Base-by-base conservation (phyloP, 2,329 filamentous ascomycete genomes). In the Claviceps pazoutovae region DNA sequence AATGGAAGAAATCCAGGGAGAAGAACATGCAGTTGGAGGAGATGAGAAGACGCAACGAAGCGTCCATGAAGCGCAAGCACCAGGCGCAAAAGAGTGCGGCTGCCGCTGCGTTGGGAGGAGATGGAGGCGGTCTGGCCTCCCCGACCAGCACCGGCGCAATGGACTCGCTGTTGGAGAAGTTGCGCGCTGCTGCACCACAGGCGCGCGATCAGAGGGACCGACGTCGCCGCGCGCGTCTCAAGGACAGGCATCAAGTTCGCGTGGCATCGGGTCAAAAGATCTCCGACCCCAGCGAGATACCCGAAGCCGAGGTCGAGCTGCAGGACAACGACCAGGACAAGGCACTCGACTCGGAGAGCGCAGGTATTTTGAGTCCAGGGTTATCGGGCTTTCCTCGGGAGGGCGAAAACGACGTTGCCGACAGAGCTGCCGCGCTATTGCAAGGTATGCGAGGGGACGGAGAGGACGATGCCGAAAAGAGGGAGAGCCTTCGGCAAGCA, bases 1-100 rank as follows among this genome's bases (percentile, higher is more conserved):
- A 97, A 66, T 98, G 93, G 87, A 95, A 91, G 85, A 91, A 85
- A 78, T 95, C 89, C 36, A 82, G 83, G 59, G 88, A 94, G 60
- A 97, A 97, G 83, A 98, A 97, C 69, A 70, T 91, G 19, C 66
- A 76, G 34, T 68, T 88, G 55, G 93, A 98, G 69, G 90, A 95
- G 62, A 83, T 79, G 51, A 82, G 83, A 60, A 86, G 81, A 58
- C 84, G 88, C 57, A 95, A 94, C 66, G 91, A 97, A 68, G 86
- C 83, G 39, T 93, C 85, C 44, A 88, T 97, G 82, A 91, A 91
- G 67, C 85, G 91, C 61, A 96, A 95, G 71, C 80, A 86, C 57
- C 78, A 80, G n/a, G 76, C 84, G 59, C 72, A 83, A 57, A 84
- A 85, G 62, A 68, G 76, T 7, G 53, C 45, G 4, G 53, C 50